Base-by-base conservation (phyloP, 306 rosid genomes). In the Vicia villosa region DNA sequence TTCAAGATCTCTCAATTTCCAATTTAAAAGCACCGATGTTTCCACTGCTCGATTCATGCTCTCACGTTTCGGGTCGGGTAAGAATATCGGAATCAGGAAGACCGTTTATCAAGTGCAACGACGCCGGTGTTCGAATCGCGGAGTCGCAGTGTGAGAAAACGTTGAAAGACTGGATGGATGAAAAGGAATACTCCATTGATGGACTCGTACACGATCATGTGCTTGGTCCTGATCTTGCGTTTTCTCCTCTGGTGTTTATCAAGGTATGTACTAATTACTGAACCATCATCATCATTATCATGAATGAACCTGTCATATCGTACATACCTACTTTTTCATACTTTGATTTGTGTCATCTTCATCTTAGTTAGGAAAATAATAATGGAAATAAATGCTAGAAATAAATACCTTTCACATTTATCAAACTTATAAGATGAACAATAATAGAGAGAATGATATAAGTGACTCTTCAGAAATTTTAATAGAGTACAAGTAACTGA, bases 201-300 rank as follows among this genome's bases (percentile, higher is more conserved):
- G 72, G 71, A 4, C 83, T 89, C 2, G 85, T 78, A 40, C 84
- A 79, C 24, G 68, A 72, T 58, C 89, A 80, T 6, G 82, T 73
- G 4, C 84, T 92, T 54, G 93, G 95, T n/a, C 98, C 96, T 57
- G 92, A 88, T 69, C 80, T 92, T 69, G 80, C 76, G 1, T 86
- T 84, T 75, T 84, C 93, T 26, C 98, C 98, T 72, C 82, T 92
- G 4, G 91, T 85, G 11, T 82, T 84, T 50, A 26, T 92, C 4
- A 92, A 89, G 96, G 93, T 92, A 67, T 8, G 45, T 52, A 21
- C 32, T 20, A 20, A 10, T 40, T 38, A 2, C 4, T 8, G 4
- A 19, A 19, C 26, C 16, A 16, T 49, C 22, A 49, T n/a, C 7
- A 46, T 5, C 26, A 50, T 34, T 9, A 1, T 30, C 8, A 34